These are phyloP conservation scores for Kodamaea kakaduensis DNA, from an alignment of 805 yeast species.

Conservation along the genomic window DNA sequence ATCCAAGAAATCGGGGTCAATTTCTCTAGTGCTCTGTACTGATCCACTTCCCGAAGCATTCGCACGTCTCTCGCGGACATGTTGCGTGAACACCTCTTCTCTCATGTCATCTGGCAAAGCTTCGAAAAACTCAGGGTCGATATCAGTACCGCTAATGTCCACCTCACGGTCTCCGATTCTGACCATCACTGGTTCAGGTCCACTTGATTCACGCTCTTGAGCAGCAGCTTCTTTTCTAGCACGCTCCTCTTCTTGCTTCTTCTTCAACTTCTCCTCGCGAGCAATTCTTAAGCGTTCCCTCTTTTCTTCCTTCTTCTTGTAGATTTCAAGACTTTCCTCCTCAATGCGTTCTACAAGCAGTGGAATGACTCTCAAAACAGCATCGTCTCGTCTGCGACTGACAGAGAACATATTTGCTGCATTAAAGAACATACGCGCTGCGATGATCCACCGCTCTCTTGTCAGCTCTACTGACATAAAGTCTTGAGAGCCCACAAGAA, in stretches of 20 bases:
- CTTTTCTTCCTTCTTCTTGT: slow-evolving; percentile 26
- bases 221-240: slow-evolving; percentile 26
- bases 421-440: slow-evolving; percentile 35
- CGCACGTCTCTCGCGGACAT: slow-evolving; percentile 70
- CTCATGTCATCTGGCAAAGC: slow-evolving; percentile 92
- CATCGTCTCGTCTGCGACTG: slow-evolving; percentile 30
- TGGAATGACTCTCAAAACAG: slow-evolving; percentile 20
- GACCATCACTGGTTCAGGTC: slow-evolving; percentile 56
- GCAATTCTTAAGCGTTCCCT: slow-evolving; percentile 21
- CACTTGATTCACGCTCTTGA: slow-evolving; percentile 15
- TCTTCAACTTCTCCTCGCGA: slow-evolving; percentile 27
- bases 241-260: slow-evolving; percentile 29
- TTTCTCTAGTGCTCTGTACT: slow-evolving; percentile 50
- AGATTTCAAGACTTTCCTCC: slow-evolving; percentile 44
- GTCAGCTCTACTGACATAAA: slow-evolving; percentile 45
- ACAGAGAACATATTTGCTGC: slow-evolving; percentile 37
- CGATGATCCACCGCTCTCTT: slow-evolving; percentile 65
- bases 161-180: slow-evolving; percentile 73
- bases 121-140: slow-evolving; percentile 85
- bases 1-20: slow-evolving; percentile 75
- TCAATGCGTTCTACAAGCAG: slow-evolving; percentile 45
- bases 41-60: slow-evolving; percentile 43
- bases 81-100: slow-evolving; percentile 86
- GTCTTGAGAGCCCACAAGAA: slow-evolving; percentile 2
- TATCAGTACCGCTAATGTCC: slow-evolving; percentile 84